Conservation (phyloP, 768 basidiomycete genomes). For the Trichaptum fuscoviolaceum region DNA sequence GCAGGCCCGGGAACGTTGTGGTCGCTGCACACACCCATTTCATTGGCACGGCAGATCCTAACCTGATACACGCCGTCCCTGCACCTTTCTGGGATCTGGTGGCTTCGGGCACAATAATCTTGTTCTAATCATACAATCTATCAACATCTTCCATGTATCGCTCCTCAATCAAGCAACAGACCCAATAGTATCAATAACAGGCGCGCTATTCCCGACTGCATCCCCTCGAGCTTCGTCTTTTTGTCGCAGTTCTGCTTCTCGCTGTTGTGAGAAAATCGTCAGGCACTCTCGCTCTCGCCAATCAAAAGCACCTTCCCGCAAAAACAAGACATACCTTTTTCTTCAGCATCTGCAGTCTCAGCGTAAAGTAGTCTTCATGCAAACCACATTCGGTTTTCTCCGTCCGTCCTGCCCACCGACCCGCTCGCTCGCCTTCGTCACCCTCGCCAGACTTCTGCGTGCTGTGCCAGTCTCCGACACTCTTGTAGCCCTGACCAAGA, state of each 20-base stretch:
- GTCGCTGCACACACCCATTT: background rate
- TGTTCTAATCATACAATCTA: conserved; percentile 5
- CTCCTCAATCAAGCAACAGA: background rate
- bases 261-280: conserved; percentile 12
- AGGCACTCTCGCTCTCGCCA: background rate
- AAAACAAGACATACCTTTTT: conserved; percentile 18
- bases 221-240: conserved; percentile 19
- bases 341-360: conserved; percentile 33
- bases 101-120: background rate
- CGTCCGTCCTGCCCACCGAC: conserved; percentile 83
- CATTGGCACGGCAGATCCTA: background rate
- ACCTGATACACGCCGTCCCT: background rate
- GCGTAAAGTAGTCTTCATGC: conserved; percentile 84
- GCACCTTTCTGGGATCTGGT: background rate
- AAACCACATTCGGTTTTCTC: conserved; percentile 94
- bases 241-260: conserved; percentile 22
- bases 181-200: background rate
- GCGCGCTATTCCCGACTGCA: background rate
- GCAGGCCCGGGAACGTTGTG: no score
- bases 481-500: conserved; percentile 87
- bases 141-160: background rate
- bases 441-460: conserved; percentile 65
- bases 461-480: conserved; percentile 97
- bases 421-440: conserved; percentile 75
- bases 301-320: conserved; percentile 1